phyloP scores from a whole-genome alignment of 768 basidiomycete genomes.

The Suillus ampliporus region DNA sequence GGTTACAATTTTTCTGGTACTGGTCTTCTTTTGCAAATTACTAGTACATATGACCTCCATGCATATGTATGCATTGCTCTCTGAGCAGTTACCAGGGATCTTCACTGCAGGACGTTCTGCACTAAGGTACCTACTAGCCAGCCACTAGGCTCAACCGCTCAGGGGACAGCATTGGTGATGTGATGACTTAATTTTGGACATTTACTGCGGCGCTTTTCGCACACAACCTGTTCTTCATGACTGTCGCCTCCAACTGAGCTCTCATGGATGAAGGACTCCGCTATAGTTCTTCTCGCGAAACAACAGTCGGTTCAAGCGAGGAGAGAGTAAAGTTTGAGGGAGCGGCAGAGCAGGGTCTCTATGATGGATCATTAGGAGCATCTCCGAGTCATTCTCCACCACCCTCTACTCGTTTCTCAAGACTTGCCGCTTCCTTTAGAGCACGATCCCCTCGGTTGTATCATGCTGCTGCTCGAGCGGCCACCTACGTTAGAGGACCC shows the following conservation, averaged over 20 bases:
- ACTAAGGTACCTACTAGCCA: too few relatives aligned
- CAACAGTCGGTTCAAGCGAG: constrained; percentile 15
- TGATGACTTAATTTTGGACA: constrained; percentile 4
- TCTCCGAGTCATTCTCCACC: not conserved
- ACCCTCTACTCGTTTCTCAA: constrained; percentile 4
- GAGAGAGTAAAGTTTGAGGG: constrained; percentile 7
- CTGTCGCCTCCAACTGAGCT: not conserved
- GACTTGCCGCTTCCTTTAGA: constrained; percentile 13
- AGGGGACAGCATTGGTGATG: not conserved
- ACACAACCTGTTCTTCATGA: constrained; percentile 2
- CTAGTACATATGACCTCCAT: not conserved
- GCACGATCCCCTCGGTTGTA: constrained; percentile 25
- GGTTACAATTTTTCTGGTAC: not conserved
- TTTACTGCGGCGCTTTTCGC: constrained; percentile 1
- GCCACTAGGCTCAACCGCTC: too few relatives aligned
- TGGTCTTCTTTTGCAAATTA: constrained; percentile 2
- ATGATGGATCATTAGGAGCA: not conserved
- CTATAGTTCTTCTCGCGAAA: constrained; percentile 20
- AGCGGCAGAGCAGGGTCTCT: not conserved
- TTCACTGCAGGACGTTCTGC: not conserved
- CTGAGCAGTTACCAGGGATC: not conserved
- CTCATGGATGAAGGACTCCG: constrained; percentile 5
- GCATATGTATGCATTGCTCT: not conserved
- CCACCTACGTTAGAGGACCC: constrained; percentile 61
- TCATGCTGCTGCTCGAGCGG: constrained; percentile 6